These are phyloP conservation scores for Dendrocalamus sinicus DNA, from an alignment of 176 grass and related monocot species.

Conservation along the genomic window DNA sequence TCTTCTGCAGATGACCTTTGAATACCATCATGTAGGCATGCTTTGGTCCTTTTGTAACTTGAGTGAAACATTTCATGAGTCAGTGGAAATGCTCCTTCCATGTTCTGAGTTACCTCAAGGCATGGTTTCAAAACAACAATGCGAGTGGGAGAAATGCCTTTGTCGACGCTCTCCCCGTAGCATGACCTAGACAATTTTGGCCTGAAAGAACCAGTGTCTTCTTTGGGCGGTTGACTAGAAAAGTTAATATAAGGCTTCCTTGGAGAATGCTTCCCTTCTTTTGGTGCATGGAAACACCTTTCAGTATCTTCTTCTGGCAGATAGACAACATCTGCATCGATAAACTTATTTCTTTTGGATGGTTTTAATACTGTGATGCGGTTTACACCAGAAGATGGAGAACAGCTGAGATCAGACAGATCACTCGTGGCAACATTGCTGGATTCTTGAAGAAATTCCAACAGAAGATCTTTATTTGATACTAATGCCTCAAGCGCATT, in stretches of 20 bases:
- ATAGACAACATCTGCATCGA: constrained; percentile 21
- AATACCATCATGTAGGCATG: constrained; percentile 33
- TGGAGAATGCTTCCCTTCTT: constrained; percentile 39
- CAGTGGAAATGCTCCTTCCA: constrained; percentile 46
- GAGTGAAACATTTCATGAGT: constrained; percentile 41
- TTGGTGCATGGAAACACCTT: constrained; percentile 8
- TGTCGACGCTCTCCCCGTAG: constrained; percentile 37
- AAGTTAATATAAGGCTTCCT: constrained; percentile 43
- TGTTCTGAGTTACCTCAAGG: constrained; percentile 60
- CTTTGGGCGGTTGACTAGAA: constrained; percentile 28
- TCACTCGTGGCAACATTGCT: constrained; percentile 49
- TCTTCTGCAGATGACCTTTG: constrained; percentile 37
- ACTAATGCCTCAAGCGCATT: constrained; percentile 60
- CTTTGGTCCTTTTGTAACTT: constrained; percentile 41
- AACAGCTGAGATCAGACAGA: constrained; percentile 50
- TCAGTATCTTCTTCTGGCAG: constrained; percentile 23
- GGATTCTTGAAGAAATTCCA: constrained; percentile 66
- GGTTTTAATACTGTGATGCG: constrained; percentile 74
- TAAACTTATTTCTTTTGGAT: constrained; percentile 47
- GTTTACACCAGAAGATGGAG: constrained; percentile 51
- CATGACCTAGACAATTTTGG: constrained; percentile 53
- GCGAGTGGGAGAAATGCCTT: constrained; percentile 42
- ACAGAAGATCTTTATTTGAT: constrained; percentile 71
- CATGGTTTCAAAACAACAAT: constrained; percentile 83
- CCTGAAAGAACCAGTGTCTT: constrained; percentile 45